Base-by-base conservation (phyloP, 495 filamentous ascomycete species). In the Daldinia bambusicola region DNA sequence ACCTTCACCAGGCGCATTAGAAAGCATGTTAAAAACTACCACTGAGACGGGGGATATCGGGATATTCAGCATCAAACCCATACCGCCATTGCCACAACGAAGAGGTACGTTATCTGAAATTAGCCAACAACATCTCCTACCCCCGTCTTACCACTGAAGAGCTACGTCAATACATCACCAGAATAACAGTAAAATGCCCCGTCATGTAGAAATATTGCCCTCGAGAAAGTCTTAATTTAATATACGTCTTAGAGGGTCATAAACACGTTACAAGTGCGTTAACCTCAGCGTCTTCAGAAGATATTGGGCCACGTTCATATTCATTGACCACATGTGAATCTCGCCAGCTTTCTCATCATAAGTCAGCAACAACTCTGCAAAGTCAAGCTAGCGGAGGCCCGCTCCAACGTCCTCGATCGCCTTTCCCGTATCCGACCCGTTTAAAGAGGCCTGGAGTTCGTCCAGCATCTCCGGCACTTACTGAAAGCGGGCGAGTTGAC, bases 21-120 rank as follows among this genome's bases (percentile, higher is more conserved):
- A 85, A 67, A 86, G 87, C 75, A 91, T 92, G 89, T 84, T 92
- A 45, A 91, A 85, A 75, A 91, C 86, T 8, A 89, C 84, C 0
- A 92, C 89, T 0, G 90, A 92, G 77, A 86, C 87, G 0, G 90
- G 89, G 14, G 88, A 91, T 60, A 87, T 92, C 55, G 89, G 87
- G 7, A 78, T 86, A 52, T 88, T 91, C 63, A 84, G 85, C 45
- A 86, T 86, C 68, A 81, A 81, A 66, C 83, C 86, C 5, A 75
- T 82, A 37, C 81, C 85, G 10, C 74, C 86, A 34, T 78, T 80
- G 4, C 74, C 72, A 31, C 53, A 66, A 20, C 65, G 71, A 13
- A 69, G 64, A 63, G 70, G 67, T 51, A 50, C 61, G 3, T 50
- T 72, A 40, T 75, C 70, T 13, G 66, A 71, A 8, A 52, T 71